Evolutionary conservation across 75 land plant genomes (phyloP), one percentile per base, ranked within the genome.

Genomic region (Pinus tabuliformis): DNA sequence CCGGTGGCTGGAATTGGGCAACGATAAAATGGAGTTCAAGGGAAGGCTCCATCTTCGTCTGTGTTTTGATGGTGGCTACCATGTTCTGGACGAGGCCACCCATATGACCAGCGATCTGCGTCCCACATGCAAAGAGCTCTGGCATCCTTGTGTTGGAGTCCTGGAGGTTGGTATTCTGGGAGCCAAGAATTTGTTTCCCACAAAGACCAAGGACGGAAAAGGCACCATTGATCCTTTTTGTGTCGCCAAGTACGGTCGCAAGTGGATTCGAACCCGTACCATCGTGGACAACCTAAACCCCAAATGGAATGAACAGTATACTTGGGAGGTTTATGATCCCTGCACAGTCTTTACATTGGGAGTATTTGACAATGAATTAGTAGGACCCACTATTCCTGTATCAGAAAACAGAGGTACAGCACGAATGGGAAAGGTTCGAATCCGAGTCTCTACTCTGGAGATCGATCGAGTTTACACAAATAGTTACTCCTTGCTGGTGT

Each of bases 241-340:
- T 20, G 91, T 92, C 5, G 91, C 89, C 36, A 94, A 94, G 56
- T 94, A 90, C 64, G 97, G 97, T 15, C 89, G 83, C 13, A 94
- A 92, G 76, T 94, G 97, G 97, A 84, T 89, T 18, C 87, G 97
- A 12, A 88, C 97, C 3, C 84, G 97, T 9, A 90, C 97, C 45
- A 81, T 94, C 17, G 80, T 90, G 2, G 95, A 92, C 75, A 85
- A 86, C 58, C 86, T 92, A 75, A 89, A 84, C 64, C 97, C 97
- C 13, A 74, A 88, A 12, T 94, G 97, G 97, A 89, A 94, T 77
- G 97, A 94, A 84, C 97, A 94, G 75, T 92, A 92, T 76, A 85
- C 95, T 11, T 92, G 95, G 97, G 95, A 94, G 21, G 88, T 94
- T 16, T 81, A 86, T 71, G 97, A 94, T 75, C 97, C 97, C 6